Evolutionary conservation across 768 basidiomycete genomes (phyloP).

Genomic region (Russula lepida): DNA sequence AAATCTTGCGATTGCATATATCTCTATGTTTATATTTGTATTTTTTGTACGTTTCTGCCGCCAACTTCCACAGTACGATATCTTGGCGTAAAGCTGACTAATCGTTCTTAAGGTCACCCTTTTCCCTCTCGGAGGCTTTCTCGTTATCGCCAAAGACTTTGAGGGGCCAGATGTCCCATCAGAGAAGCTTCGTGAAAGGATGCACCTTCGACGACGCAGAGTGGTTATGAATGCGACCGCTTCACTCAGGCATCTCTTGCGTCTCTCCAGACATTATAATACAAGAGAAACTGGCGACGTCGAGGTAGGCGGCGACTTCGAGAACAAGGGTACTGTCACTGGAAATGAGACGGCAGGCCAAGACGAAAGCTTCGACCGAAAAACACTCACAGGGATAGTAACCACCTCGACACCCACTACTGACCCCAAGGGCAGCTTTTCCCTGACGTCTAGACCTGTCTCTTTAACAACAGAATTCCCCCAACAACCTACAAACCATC

Average conservation of each 20-base stretch:
- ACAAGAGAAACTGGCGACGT: background rate
- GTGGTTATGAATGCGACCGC: conserved; percentile 7
- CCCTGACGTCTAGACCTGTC: no score
- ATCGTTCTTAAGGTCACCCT: conserved; percentile 42
- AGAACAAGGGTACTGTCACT: background rate
- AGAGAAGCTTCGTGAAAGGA: conserved; percentile 43
- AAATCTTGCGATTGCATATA: conserved; percentile 57
- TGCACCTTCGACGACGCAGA: conserved; percentile 32
- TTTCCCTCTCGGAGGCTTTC: conserved; percentile 54
- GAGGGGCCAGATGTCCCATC: conserved; percentile 53
- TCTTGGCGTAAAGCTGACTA: background rate
- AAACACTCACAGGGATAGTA: background rate
- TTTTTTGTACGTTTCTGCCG: conserved; percentile 39
- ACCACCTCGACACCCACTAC: background rate
- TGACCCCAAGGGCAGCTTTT: no score
- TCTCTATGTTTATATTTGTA: conserved; percentile 51
- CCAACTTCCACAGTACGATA: background rate
- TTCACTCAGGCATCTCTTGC: background rate
- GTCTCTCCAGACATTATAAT: background rate
- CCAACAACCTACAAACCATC: background rate
- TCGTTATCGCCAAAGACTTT: conserved; percentile 53
- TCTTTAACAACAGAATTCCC: background rate
- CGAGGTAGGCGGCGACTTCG: background rate
- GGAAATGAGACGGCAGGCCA: background rate
- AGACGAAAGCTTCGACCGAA: background rate